Base-by-base conservation (phyloP, 192 early-diverging fungal genomes). In the Gamsiella multidivaricata region DNA sequence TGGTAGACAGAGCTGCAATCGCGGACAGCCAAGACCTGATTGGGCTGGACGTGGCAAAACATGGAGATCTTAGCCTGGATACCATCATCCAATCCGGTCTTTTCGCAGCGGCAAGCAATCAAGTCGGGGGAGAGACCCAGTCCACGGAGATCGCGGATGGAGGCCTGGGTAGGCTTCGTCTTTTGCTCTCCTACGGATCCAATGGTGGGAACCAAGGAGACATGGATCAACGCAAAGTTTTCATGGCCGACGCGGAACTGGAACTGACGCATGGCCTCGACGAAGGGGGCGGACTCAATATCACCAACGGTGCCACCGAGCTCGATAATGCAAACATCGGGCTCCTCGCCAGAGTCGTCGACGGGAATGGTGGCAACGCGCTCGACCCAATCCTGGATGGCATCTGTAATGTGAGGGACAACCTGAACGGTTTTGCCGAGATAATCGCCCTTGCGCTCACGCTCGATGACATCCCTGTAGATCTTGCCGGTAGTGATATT, bases 401-500 rank as follows among this genome's bases (percentile, higher is more conserved):
- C 95, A 79, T 98, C 91, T 31, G 97, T 98, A 66, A 99, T 90
- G 71, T 99, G 97, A 29, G 97, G 97, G 17, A 99, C 97, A 5
- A 99, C 97, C 82, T 99, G 97, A 37, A 99, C 97, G 18, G 97
- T 99, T 87, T 99, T 99, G 58, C 97, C 97, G 41, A 99, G 85
- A 73, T 98, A 99, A 54, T 98, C 96, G 56, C 97, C 97, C 57
- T 90, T 88, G 52, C 95, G 91, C 88, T 94, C 97, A 61, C 91
- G 90, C 80, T 98, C 94, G 74, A 99, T 99, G 41, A 99, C 97
- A 71, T 89, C 85, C 61, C 90, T 89, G 88, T 98, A 99, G 72
- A 99, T 95, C 83, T 99, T 99, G 73, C 97, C 97, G 34, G 97
- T 97, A 28, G 97, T 99, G 76, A 99, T 99, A 83, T 98, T 99